These are phyloP conservation scores for Chaetoceros tenuissimus DNA, from an alignment of 108 stramenopile genomes.

Conservation along the genomic window DNA sequence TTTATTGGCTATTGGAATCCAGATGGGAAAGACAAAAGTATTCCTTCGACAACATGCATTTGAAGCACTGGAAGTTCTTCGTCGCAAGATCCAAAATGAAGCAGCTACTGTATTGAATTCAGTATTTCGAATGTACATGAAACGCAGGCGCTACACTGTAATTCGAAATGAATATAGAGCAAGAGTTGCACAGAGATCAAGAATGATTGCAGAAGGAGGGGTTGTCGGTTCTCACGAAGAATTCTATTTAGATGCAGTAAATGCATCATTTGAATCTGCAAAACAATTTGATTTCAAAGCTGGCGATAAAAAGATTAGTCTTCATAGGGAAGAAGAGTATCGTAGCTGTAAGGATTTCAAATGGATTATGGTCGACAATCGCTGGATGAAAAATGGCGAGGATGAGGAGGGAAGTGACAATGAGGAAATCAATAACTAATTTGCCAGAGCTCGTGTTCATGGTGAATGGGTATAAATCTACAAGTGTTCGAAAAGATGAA, in stretches of 20 bases:
- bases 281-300: neutral
- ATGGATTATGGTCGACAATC: neutral
- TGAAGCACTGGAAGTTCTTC: conserved; percentile 67
- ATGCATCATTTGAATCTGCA: neutral
- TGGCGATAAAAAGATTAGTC: neutral
- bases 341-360: neutral
- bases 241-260: neutral
- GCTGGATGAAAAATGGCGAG: neutral
- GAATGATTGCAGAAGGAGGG: neutral
- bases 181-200: neutral
- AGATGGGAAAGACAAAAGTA: conserved; percentile 81
- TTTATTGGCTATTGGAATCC: conserved; percentile 55
- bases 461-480: no score
- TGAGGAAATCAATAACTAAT: neutral
- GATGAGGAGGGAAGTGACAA: neutral
- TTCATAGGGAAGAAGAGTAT: neutral
- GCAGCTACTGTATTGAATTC: conserved; percentile 46
- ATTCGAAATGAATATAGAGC: conserved; percentile 19
- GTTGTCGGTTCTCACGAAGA: neutral
- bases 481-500: no score
- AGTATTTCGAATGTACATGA: conserved; percentile 44
- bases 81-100: conserved; percentile 24
- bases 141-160: conserved; percentile 36
- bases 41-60: conserved; percentile 74
- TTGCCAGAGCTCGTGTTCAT: no score